These are phyloP conservation scores for Leptomonas seymouri DNA, from an alignment of 208 protist genomes.

Conservation along the genomic window DNA sequence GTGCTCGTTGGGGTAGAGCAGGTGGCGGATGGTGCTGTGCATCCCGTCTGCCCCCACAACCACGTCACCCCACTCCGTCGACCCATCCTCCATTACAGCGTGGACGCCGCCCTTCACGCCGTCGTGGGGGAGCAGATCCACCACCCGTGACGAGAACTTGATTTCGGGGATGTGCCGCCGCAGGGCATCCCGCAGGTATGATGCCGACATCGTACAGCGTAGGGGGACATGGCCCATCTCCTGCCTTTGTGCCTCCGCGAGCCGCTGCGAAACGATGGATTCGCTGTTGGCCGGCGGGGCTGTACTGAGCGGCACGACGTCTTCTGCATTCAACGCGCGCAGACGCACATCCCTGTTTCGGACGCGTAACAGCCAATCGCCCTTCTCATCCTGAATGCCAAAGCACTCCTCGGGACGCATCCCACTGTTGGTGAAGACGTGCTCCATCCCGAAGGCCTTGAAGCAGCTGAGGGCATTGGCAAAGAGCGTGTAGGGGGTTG, in stretches of 20 bases:
- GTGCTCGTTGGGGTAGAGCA: constrained; percentile 84
- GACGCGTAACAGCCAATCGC: constrained; percentile 66
- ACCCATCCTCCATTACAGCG: constrained; percentile 71
- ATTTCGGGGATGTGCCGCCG: constrained; percentile 73
- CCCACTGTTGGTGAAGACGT: constrained; percentile 49
- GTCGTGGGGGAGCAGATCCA: constrained; percentile 83
- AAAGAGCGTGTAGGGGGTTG: constrained; percentile 72
- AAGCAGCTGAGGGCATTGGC: constrained; percentile 91
- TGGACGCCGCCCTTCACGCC: constrained; percentile 86
- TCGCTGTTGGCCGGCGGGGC: constrained; percentile 81
- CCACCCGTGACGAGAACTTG: constrained; percentile 66
- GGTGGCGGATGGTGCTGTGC: constrained; percentile 74
- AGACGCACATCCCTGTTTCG: constrained; percentile 67
- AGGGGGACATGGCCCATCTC: constrained; percentile 80
- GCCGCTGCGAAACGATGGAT: constrained; percentile 78
- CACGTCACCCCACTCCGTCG: constrained; percentile 87
- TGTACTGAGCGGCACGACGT: constrained; percentile 79
- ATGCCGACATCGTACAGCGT: constrained; percentile 64
- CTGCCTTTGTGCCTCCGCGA: constrained; percentile 59
- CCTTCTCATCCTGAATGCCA: constrained; percentile 60
- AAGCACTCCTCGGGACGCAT: constrained; percentile 65
- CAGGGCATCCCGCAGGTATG: constrained; percentile 59
- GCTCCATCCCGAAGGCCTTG: constrained; percentile 83
- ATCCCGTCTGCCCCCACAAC: constrained; percentile 90
- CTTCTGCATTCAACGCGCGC: constrained; percentile 51